phyloP scores from a whole-genome alignment of 108 stramenopile species.

The Seminavis robusta region DNA sequence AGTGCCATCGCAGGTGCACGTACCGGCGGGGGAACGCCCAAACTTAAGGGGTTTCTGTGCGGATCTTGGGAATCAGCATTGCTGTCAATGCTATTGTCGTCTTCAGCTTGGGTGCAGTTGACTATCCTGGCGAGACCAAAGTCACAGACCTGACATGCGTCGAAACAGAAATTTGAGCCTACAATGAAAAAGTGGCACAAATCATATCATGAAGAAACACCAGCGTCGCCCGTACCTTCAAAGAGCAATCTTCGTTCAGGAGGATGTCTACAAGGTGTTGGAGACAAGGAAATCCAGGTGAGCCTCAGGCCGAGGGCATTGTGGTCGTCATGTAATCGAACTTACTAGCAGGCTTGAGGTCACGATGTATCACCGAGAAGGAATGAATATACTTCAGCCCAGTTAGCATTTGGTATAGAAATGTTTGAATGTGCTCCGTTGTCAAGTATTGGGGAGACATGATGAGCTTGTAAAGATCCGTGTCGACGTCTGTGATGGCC shows the following conservation, averaged over 20 bases:
- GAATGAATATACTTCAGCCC: constrained; percentile 95
- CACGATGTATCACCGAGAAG: constrained; percentile 92
- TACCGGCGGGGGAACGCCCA: background rate
- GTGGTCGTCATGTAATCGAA: constrained; percentile 14
- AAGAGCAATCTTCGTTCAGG: constrained; percentile 95
- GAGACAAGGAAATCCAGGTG: background rate
- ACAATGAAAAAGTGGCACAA: background rate
- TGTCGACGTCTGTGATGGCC: constrained; percentile 89
- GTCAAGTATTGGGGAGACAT: constrained; percentile 97
- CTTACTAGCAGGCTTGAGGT: constrained; percentile 42
- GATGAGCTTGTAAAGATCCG: constrained; percentile 98
- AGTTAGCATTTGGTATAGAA: constrained; percentile 96
- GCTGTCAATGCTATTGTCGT: background rate
- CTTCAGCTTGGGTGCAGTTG: constrained; percentile 21
- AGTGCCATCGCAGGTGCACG: background rate
- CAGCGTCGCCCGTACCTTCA: constrained; percentile 79
- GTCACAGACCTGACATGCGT: constrained; percentile 81
- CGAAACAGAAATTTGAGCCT: background rate
- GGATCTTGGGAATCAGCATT: background rate
- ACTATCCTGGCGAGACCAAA: constrained; percentile 97
- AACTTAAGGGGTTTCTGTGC: constrained; percentile 3
- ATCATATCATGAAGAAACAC: background rate
- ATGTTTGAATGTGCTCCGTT: constrained; percentile 96
- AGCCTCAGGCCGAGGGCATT: background rate
- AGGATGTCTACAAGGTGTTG: constrained; percentile 83